Evolutionary conservation across 257 asterid species (phyloP), one percentile per base, ranked within the genome.

Genomic region (Capsicum pubescens): DNA sequence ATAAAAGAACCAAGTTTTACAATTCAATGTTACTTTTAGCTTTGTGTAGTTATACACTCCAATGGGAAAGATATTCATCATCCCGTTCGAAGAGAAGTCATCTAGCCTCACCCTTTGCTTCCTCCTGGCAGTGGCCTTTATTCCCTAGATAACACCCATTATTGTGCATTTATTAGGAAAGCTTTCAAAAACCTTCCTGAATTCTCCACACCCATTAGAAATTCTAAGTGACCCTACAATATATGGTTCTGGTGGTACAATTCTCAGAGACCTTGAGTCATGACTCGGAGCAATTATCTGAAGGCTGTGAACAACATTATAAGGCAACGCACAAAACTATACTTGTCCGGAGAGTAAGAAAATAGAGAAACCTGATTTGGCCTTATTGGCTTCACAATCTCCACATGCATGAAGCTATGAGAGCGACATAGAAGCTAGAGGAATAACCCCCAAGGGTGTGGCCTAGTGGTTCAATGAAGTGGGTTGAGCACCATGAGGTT

Each of bases 191-290:
- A 91, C 32, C 26, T 95, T 95, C 86, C 87, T 95, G 9, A 95
- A 95, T 79, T 86, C 95, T 46, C 99, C 99, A 46, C 99, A 95
- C 60, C 99, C 99, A 1, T 80, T 94, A 0, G 97, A 94, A 81
- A 95, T 95, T n/a, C 90, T 95, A 7, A 91, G 98, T 67, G 94
- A 92, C 59, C 97, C 97, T 3, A 85, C 91, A 26, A 97, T 98
- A 0, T 94, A 95, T 48, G 98, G 98, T 11, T 92, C 95, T 0
- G 93, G 92, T 81, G 99, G 97, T 11, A 91, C 94, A 35, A 95
- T 94, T 85, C 60, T 93, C 1, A 85, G 99, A 91, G 97, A 95
- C 90, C 99, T 94, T 55, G 95, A 95, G 59, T 92, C 97, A 10
- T 26, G 32, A 26, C 32, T 26, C 32, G 32, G 32, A 92, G 94